These are phyloP conservation scores for Dothideomycetes sp. DNA, from an alignment of 2,329 filamentous ascomycete genomes.

Conservation along the genomic window DNA sequence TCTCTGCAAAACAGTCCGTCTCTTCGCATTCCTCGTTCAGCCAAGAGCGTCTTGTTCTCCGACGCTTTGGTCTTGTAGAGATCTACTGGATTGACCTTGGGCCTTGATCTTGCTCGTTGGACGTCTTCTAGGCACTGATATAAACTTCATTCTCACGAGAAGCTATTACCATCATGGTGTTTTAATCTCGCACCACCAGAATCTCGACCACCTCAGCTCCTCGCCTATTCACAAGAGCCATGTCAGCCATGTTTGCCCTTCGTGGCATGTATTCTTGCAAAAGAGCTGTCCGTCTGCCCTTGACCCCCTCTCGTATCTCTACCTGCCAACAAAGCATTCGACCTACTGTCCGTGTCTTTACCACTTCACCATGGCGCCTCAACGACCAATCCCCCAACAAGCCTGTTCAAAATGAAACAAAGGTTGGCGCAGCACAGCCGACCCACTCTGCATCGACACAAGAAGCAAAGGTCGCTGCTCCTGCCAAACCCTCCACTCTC, in stretches of 20 bases:
- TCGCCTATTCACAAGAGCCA: not conserved
- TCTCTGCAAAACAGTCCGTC: too few relatives aligned
- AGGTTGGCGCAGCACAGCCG: conserved; percentile 22
- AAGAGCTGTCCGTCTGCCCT: not conserved
- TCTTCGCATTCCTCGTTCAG: too few relatives aligned
- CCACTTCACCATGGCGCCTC: conserved; percentile 32
- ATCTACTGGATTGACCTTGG: too few relatives aligned
- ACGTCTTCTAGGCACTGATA: too few relatives aligned
- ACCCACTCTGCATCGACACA: conserved; percentile 29
- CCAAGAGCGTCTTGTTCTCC: too few relatives aligned
- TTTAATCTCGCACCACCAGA: conserved; percentile 1
- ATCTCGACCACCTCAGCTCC: not conserved
- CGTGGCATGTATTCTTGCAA: conserved; percentile 6
- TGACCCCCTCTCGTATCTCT: conserved; percentile 5
- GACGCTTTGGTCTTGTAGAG: too few relatives aligned
- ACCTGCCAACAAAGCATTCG: conserved; percentile 8
- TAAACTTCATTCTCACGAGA: conserved; percentile 9
- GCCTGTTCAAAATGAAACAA: conserved; percentile 20
- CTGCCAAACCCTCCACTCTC: conserved; percentile 45
- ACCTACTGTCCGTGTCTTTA: conserved; percentile 31
- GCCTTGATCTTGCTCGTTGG: too few relatives aligned
- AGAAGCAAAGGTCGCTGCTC: conserved; percentile 22
- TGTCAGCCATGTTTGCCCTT: conserved; percentile 2
- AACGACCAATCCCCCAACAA: conserved; percentile 31
- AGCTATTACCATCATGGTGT: conserved; percentile 13